A percentile compares a stretch with the other conserved stretches of the same genome.
Conservation (phyloP, 2,329 filamentous ascomycete species). For the Gaeumannomyces sp. region DNA sequence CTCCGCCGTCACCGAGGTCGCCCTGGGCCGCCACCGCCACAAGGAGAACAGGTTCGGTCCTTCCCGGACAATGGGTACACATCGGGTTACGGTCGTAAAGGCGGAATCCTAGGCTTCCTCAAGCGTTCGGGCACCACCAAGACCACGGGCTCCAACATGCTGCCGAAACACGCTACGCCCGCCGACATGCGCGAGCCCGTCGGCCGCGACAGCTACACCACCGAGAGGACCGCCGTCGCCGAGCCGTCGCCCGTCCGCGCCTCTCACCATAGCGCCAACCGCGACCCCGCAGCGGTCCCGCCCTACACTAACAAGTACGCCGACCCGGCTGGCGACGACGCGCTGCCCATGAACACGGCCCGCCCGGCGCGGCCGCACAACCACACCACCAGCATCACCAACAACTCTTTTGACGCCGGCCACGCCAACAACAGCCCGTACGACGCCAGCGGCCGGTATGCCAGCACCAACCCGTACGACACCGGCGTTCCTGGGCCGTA, state of each 20-base stretch:
- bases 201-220: conserved; percentile 28
- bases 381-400: neutral
- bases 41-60: conserved; percentile 35
- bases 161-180: conserved; percentile 28
- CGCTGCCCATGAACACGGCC: conserved; percentile 3
- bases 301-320: conserved; percentile 13
- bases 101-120: conserved; percentile 27
- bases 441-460: neutral
- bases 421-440: conserved; percentile 1
- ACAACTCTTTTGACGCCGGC: neutral
- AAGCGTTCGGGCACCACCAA: conserved; percentile 17
- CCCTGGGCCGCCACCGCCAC: conserved; percentile 23
- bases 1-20: conserved; percentile 20
- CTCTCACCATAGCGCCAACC: conserved; percentile 26
- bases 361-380: neutral
- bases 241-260: conserved; percentile 16
- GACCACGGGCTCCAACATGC: conserved; percentile 16
- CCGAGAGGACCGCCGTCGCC: conserved; percentile 27
- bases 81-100: conserved; percentile 26
- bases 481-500: neutral
- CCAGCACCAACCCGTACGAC: conserved; percentile 6
- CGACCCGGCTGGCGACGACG: conserved; percentile 8
- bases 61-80: conserved; percentile 35
- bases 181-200: conserved; percentile 16
- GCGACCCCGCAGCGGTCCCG: conserved; percentile 13